Conservation (phyloP, 2,329 filamentous ascomycete species). For the Westerdykella ornata region DNA sequence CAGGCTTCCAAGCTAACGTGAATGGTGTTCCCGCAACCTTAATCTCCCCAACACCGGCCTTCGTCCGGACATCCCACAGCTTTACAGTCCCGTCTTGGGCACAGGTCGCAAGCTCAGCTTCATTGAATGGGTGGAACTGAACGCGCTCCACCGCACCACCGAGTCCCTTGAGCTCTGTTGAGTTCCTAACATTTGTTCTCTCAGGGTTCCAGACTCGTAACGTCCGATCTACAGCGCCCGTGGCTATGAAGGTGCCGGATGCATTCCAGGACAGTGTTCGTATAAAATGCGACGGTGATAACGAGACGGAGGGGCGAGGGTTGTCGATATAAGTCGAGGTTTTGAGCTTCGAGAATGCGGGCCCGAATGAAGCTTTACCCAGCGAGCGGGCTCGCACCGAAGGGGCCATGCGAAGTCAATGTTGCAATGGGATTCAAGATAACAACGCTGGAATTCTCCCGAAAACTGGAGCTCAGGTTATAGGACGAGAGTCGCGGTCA, state of each 20-base stretch:
- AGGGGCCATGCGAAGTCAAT: constrained; percentile 22
- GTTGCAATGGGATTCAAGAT: too few relatives aligned
- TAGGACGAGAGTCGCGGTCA: too few relatives aligned
- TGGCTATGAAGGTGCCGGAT: constrained; percentile 73
- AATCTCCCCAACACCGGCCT: constrained; percentile 63
- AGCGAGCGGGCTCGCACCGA: constrained; percentile 50
- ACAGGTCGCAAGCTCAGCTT: constrained; percentile 69
- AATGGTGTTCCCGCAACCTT: constrained; percentile 57
- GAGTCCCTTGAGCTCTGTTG: constrained; percentile 59
- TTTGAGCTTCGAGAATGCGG: constrained; percentile 60
- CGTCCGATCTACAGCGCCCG: constrained; percentile 63
- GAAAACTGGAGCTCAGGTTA: too few relatives aligned
- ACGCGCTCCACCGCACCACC: constrained; percentile 58
- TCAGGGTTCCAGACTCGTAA: constrained; percentile 79
- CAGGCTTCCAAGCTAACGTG: constrained; percentile 66
- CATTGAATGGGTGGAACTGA: constrained; percentile 69
- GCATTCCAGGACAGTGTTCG: constrained; percentile 86
- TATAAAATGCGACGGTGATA: constrained; percentile 40
- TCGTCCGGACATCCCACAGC: constrained; percentile 74
- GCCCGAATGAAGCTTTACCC: constrained; percentile 63
- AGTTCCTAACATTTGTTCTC: constrained; percentile 63
- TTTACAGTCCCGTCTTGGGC: constrained; percentile 67
- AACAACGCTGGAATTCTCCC: too few relatives aligned
- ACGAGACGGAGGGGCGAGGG: constrained; percentile 25
- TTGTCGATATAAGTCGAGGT: constrained; percentile 58